Base-by-base conservation (phyloP, 2,329 filamentous ascomycete genomes). In the Saccharata proteae region DNA sequence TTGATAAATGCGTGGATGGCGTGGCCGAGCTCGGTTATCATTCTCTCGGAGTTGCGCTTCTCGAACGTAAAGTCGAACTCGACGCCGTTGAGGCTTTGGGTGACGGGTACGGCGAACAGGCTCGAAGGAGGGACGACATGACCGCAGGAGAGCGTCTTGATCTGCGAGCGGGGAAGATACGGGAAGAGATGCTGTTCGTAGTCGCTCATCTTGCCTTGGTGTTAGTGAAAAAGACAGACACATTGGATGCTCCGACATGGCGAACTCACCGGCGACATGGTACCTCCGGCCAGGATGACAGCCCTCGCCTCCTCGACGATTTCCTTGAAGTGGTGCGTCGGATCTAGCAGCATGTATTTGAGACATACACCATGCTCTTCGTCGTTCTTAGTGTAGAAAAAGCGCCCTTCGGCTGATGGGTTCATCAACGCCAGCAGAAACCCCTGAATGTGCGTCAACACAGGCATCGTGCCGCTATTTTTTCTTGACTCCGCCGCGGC, bases 251-350 rank as follows among this genome's bases (percentile, higher is more conserved):
- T n/a, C n/a, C 10, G 9, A 13, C 29, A 5, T 12, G 17, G n/a
- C n/a, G 18, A 4, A 47, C 58, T 47, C 51, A 71, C 67, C 0
- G 90, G 90, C 3, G 90, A 93, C 90, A 98, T 96, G 16, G 90
- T 98, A 14, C 90, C 90, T 36, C 90, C 90, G 0, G 86, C 90
- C 3, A 98, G 64, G 24, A 98, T 79, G 3, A 98, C 80, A 2
- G 88, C 82, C 36, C 85, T 70, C 1, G 90, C 84, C 39, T 80
- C 76, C 17, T 82, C 75, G 2, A 88, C 83, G 30, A 96, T 80
- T 8, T 86, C 80, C 6, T 79, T 79, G 55, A 98, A 96, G 42
- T 92, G 83, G 45, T 88, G 77, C 0, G 86, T 86, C 1, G 90
- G 88, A 18, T 93, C 90, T 1, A 98, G 70, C 4, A 98, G 69